Percentiles rank a stretch among this genome's conserved stretches.
These are phyloP conservation scores for Phytopythium chamaehyphon DNA, from an alignment of 352 stramenopile species.

Conservation along the genomic window DNA sequence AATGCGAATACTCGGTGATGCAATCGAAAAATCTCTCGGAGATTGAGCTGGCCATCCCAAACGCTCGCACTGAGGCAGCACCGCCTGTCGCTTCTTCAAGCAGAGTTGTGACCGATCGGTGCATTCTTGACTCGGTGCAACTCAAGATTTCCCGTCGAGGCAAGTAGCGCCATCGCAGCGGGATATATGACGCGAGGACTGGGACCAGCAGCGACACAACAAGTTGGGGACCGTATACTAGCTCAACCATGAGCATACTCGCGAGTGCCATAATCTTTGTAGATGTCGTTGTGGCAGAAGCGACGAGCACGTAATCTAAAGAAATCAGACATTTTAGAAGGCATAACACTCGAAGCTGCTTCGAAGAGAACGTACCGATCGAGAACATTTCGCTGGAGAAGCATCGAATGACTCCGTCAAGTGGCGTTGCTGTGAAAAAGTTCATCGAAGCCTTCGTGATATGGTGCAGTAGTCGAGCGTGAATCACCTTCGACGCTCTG, in stretches of 20 bases:
- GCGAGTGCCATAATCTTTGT: conserved; percentile 43
- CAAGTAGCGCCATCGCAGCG: conserved; percentile 63
- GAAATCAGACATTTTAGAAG: conserved; percentile 3
- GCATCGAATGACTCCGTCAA: conserved; percentile 75
- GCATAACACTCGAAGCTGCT: background rate
- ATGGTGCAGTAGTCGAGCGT: conserved; percentile 51
- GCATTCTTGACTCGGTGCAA: conserved; percentile 54
- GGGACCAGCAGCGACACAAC: conserved; percentile 47
- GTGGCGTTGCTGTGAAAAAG: conserved; percentile 83
- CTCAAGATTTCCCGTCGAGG: conserved; percentile 68
- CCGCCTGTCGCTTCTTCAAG: conserved; percentile 89
- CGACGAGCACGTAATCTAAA: conserved; percentile 58
- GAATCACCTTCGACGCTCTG: conserved; percentile 60
- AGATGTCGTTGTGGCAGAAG: conserved; percentile 33
- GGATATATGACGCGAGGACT: conserved; percentile 58
- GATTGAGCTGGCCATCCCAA: conserved; percentile 45
- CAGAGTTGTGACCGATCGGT: conserved; percentile 90
- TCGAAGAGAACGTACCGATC: conserved; percentile 33
- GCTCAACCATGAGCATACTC: conserved; percentile 54
- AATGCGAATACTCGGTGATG: conserved; percentile 71
- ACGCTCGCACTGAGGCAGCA: conserved; percentile 64
- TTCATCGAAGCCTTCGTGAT: conserved; percentile 76
- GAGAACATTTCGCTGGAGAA: conserved; percentile 71
- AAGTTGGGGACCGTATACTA: conserved; percentile 35
- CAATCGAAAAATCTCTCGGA: conserved; percentile 24